Evolutionary conservation across 129 eudicot genomes (phyloP).

Genomic region (sunflower (Helianthus annuus)): DNA sequence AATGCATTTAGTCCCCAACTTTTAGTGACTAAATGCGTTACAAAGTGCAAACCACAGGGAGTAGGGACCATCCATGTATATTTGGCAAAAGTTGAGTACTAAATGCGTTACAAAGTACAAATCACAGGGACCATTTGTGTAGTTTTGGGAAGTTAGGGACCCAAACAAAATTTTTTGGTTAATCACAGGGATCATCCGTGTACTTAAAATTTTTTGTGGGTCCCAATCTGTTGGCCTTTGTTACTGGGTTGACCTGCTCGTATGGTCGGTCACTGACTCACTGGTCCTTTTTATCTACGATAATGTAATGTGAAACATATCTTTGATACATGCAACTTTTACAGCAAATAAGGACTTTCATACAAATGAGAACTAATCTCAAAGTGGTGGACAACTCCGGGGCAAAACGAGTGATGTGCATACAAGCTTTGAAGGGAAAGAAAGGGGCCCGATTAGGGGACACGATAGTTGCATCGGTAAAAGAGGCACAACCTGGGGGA

Average conservation of each 20-base stretch:
- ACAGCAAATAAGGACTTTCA: slow-evolving; percentile 87
- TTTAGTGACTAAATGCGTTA: too few species aligned
- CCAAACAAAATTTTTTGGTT: too few species aligned
- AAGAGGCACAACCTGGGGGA: slow-evolving; percentile 79
- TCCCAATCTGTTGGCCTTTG: not conserved
- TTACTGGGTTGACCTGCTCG: not conserved
- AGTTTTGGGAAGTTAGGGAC: too few species aligned
- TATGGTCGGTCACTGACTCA: not conserved
- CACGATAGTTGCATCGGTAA: slow-evolving; percentile 70
- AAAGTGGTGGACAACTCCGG: slow-evolving; percentile 93
- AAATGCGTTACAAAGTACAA: too few species aligned
- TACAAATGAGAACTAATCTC: slow-evolving; percentile 86
- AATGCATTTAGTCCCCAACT: too few species aligned
- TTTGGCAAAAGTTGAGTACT: too few species aligned
- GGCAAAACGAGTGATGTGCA: slow-evolving; percentile 86
- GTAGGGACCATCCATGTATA: too few species aligned
- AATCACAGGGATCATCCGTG: too few species aligned
- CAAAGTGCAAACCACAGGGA: too few species aligned
- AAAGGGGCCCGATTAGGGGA: slow-evolving; percentile 91
- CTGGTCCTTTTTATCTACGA: not conserved
- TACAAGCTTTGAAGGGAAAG: slow-evolving; percentile 67
- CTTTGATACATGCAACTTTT: not conserved
- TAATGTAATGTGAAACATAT: not conserved
- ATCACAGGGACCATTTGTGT: too few species aligned
- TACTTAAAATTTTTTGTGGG: not conserved